A percentile compares a stretch with the other conserved stretches of the same genome.
phyloP scores from a whole-genome alignment of 495 filamentous ascomycete genomes.

The Podospora pseudocomata region DNA sequence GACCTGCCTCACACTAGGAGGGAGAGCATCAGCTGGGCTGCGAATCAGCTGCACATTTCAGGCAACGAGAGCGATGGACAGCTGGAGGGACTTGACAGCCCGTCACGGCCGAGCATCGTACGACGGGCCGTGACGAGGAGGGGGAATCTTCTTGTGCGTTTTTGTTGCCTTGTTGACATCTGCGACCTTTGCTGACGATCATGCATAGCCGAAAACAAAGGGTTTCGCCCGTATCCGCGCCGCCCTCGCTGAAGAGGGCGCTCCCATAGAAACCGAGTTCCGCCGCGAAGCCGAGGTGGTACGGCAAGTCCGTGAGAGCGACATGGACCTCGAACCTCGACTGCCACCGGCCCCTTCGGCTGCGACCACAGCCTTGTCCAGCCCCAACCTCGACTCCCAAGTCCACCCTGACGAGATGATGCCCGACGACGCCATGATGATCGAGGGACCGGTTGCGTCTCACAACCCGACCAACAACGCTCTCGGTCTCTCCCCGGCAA shows the following conservation, averaged over 20 bases:
- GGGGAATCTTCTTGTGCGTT: constrained; percentile 78
- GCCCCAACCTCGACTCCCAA: constrained; percentile 43
- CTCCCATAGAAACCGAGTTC: constrained; percentile 83
- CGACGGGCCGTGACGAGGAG: constrained; percentile 74
- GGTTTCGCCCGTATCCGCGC: constrained; percentile 90
- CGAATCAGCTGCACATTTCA: constrained; percentile 80
- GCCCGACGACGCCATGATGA: constrained; percentile 59
- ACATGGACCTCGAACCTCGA: constrained; percentile 49
- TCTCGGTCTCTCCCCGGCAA: constrained; percentile 55
- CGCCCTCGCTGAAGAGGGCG: constrained; percentile 78
- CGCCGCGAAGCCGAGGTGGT: constrained; percentile 92
- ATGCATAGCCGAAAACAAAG: constrained; percentile 77
- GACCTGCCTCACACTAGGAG: constrained; percentile 56
- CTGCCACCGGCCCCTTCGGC: constrained; percentile 31
- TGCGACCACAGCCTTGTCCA: constrained; percentile 52
- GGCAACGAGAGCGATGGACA: constrained; percentile 70
- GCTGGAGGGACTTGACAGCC: constrained; percentile 45
- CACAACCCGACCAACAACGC: constrained; percentile 17
- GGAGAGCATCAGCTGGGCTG: constrained; percentile 82
- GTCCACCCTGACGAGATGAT: constrained; percentile 53
- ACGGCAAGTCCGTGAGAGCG: constrained; percentile 80
- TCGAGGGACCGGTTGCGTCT: constrained; percentile 33
- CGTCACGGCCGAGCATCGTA: constrained; percentile 52
- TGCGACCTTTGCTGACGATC: constrained; percentile 10
- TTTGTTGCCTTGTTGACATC: neutral